These are phyloP conservation scores for Phyllosticta citriasiana DNA, from an alignment of 2,329 filamentous ascomycete species.

Conservation along the genomic window DNA sequence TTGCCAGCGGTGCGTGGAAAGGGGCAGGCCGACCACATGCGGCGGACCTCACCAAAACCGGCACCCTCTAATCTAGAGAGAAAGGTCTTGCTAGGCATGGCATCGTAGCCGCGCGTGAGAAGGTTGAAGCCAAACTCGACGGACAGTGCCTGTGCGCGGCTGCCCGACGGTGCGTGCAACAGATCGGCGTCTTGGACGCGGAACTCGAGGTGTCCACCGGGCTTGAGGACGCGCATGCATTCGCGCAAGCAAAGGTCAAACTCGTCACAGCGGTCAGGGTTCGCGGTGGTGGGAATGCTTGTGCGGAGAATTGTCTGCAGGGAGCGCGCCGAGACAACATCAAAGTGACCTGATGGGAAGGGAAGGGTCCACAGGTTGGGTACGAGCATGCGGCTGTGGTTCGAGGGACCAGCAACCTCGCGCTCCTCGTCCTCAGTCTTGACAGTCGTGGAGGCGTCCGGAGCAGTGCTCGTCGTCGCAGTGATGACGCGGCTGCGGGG, in stretches of 20 bases:
- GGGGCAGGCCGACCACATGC: constrained; percentile 82
- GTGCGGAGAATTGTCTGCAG: constrained; percentile 75
- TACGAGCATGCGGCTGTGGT: constrained; percentile 77
- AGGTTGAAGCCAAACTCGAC: constrained; percentile 90
- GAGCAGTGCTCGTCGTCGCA: constrained; percentile 50
- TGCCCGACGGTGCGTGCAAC: constrained; percentile 73
- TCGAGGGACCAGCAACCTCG: constrained; percentile 63
- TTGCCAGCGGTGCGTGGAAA: constrained; percentile 49
- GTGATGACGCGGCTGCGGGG: constrained; percentile 82
- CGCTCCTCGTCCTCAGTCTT: constrained; percentile 34
- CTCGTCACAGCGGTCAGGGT: constrained; percentile 49
- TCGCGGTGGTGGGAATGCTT: constrained; percentile 35
- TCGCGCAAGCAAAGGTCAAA: constrained; percentile 79
- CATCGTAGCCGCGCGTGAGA: constrained; percentile 82
- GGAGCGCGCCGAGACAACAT: constrained; percentile 81
- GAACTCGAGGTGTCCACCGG: constrained; percentile 88
- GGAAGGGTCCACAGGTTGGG: constrained; percentile 69
- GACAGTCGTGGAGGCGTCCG: constrained; percentile 24
- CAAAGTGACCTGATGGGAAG: constrained; percentile 78
- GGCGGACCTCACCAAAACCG: constrained; percentile 65
- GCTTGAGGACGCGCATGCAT: constrained; percentile 84
- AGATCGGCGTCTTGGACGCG: constrained; percentile 83
- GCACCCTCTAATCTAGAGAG: constrained; percentile 61
- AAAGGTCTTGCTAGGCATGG: constrained; percentile 72
- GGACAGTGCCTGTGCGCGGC: constrained; percentile 67